Percentiles rank a stretch among this genome's conserved stretches.
These are phyloP conservation scores for Xylariaceae sp. DNA, from an alignment of 2,329 filamentous ascomycete genomes.

Conservation along the genomic window DNA sequence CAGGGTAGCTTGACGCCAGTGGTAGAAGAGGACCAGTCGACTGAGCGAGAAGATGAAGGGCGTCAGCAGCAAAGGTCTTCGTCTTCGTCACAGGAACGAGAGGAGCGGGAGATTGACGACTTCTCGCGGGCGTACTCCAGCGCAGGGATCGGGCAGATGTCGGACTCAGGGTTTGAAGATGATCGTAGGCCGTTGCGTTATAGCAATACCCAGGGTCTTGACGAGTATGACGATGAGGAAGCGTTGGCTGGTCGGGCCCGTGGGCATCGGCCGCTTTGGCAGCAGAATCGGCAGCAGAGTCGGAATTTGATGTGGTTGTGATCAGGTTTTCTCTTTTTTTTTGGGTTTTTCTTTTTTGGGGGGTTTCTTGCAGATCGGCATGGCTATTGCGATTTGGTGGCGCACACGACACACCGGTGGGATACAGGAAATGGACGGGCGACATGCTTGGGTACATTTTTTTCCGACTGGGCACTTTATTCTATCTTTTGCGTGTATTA, in stretches of 20 bases:
- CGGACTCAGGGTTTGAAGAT: constrained; percentile 29
- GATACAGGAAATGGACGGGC: too few species aligned
- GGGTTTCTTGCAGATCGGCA: too few species aligned
- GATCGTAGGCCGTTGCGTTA: constrained; percentile 32
- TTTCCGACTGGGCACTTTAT: too few species aligned
- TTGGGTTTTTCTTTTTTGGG: background rate
- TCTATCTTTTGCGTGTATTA: too few species aligned
- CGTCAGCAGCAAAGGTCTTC: constrained; percentile 34
- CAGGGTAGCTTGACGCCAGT: constrained; percentile 27
- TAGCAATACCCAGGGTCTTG: background rate
- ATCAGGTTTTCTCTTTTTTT: constrained; percentile 10
- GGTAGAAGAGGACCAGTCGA: constrained; percentile 22
- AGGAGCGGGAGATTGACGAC: constrained; percentile 39
- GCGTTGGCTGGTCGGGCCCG: constrained; percentile 25
- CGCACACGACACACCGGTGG: too few species aligned
- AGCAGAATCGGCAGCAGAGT: constrained; percentile 46
- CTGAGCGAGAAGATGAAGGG: constrained; percentile 30
- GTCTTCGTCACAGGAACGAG: too few species aligned
- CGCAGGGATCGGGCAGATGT: constrained; percentile 33
- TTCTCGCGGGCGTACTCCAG: constrained; percentile 40
- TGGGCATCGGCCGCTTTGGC: constrained; percentile 44
- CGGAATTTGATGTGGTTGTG: constrained; percentile 46
- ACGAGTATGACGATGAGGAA: constrained; percentile 6
- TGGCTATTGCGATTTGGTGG: background rate
- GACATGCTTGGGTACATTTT: too few species aligned